Conservation (phyloP, 306 rosid species). For the Fragaria iinumae region DNA sequence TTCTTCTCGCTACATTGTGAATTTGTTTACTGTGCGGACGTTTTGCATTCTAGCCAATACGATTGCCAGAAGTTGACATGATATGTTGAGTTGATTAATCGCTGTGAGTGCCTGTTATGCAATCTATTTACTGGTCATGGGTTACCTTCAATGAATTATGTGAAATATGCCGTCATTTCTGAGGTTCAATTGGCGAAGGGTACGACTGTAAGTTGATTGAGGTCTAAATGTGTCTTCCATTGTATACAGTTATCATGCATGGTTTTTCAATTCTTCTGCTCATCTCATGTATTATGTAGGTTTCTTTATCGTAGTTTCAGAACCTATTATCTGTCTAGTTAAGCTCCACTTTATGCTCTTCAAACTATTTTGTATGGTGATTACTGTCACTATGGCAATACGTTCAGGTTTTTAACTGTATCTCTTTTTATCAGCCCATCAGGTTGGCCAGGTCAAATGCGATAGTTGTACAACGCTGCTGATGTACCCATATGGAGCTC, state of each 20-base stretch:
- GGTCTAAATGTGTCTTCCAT: background rate
- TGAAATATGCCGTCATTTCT: background rate
- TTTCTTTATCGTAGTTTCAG: background rate
- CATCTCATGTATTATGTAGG: background rate
- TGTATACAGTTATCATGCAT: background rate
- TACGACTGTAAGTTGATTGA: background rate
- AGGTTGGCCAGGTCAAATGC: constrained; percentile 85
- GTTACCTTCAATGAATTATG: background rate
- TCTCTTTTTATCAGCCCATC: constrained; percentile 57
- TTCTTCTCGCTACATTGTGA: background rate
- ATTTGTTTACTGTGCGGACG: background rate
- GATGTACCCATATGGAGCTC: constrained; percentile 82
- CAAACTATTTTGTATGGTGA: background rate
- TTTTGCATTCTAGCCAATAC: background rate
- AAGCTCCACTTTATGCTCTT: background rate
- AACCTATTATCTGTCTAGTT: background rate
- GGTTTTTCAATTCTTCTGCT: background rate
- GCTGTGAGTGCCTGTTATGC: background rate
- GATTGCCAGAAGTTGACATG: background rate
- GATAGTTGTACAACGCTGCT: constrained; percentile 69
- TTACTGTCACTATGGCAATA: constrained; percentile 8
- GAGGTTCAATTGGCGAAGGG: background rate
- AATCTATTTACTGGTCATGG: background rate
- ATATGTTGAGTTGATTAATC: background rate
- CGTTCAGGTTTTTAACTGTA: constrained; percentile 6